Evolutionary conservation across 2,329 filamentous ascomycete genomes (phyloP).

Genomic region (Cladosporium halotolerans): DNA sequence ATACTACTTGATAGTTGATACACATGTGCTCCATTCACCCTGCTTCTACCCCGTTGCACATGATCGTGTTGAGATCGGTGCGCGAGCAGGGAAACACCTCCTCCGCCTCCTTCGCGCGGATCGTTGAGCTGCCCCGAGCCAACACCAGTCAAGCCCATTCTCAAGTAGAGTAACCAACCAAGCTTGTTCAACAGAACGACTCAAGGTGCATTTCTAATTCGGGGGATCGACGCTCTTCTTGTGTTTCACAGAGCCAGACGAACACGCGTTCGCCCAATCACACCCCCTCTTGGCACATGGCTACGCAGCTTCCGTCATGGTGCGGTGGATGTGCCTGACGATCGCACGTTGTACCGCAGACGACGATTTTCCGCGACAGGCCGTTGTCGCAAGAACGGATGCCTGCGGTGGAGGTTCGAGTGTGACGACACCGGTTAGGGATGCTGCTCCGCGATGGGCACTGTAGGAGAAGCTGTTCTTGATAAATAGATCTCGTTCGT

Average conservation of each 20-base stretch:
- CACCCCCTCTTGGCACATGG: conserved; percentile 1
- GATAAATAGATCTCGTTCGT: neutral
- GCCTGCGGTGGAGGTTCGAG: neutral
- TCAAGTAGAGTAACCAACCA: conserved; percentile 1
- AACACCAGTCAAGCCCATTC: neutral
- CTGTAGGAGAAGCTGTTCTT: neutral
- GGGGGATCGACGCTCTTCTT: neutral
- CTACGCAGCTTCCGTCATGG: neutral
- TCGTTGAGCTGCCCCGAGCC: conserved; percentile 1
- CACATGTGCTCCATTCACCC: conserved; percentile 1
- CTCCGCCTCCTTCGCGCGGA: neutral
- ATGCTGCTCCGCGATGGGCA: neutral
- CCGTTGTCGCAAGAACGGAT: conserved; percentile 2
- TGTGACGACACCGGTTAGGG: neutral
- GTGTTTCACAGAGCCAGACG: conserved; percentile 3
- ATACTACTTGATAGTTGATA: neutral
- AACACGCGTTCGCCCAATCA: neutral
- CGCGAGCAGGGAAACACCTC: neutral
- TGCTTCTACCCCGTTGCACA: neutral
- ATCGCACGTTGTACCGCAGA: neutral
- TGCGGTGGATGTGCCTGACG: neutral
- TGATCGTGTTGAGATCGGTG: neutral
- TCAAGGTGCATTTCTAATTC: neutral
- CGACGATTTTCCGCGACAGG: neutral
- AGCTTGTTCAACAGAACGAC: neutral